Evolutionary conservation across 2,329 filamentous ascomycete genomes (phyloP), one percentile per base, ranked within the genome.

Genomic region (Gyromitra esculenta): DNA sequence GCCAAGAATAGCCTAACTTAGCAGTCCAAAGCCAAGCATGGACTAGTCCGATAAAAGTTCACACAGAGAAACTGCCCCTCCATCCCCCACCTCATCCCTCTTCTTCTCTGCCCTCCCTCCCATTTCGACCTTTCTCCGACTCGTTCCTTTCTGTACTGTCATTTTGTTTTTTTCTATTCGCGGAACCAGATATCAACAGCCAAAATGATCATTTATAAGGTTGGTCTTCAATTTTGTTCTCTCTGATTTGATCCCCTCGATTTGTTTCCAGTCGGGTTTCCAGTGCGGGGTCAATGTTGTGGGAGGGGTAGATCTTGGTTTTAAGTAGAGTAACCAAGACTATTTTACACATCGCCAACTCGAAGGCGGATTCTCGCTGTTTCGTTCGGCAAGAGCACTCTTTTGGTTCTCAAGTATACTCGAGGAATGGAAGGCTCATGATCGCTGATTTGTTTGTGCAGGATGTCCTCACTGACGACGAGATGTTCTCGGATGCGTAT

Each of bases 401-500:
- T 7, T 54, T 21, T 35, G n/a, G 9, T 21, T 37, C 39, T 59
- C 35, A 39, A n/a, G 13, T 31, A 21, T 48, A 45, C n/a, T 48
- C n/a, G 37, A 59, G 21, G 9, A 43, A 52, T 39, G 13, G 5
- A 18, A 37, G 4, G 9, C 11, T 67, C 41, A 37, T 56, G 3
- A 43, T 76, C 64, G 11, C 48, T 76, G 9, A 76, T 31, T 37
- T 57, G 15, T n/a, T n/a, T 65, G 52, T 64, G 77, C 82, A 99
- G 96, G 96, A 99, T 84, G 86, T 96, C 82, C 84, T 97, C 86
- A 92, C 89, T 85, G 92, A 87, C 81, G 95, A 97, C 87, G 96
- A 99, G 91, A 89, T 99, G 85, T 91, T 98, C 90, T 96, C 96
- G 83, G 95, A 98, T 87, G 96, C 92, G 81, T 97, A 91, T 87